Evolutionary conservation across 345 rosid species (phyloP), one percentile per base, ranked within the genome.

Genomic region (Isatis tinctoria): DNA sequence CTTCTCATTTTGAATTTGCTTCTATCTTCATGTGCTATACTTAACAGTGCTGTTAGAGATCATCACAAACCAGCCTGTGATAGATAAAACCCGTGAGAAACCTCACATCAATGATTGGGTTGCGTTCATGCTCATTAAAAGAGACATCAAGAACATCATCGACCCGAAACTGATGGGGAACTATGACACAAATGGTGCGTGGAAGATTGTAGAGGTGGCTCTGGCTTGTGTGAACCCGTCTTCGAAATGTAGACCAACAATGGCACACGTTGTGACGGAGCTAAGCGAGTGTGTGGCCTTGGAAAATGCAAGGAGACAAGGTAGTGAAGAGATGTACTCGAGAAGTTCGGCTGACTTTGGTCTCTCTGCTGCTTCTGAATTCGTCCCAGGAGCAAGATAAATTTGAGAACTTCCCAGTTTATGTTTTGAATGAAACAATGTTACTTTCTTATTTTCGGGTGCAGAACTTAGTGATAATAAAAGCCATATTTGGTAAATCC

Each of bases 151-250:
- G 44, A 81, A 33, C 10, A 76, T 78, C 4, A 69, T 83, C 0
- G 90, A 83, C 51, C 87, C 83, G 0, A 74, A 81, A 41, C 57
- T 85, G 16, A 33, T 32, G n/a, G 82, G 65, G 0, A 69, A 78
- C 1, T 80, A 79, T 28, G 69, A 80, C 12, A 65, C 43, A 26
- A 80, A 84, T 22, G 60, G 83, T 26, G 82, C 62, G 2, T 87
- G 86, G 90, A 83, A 81, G 49, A 65, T 56, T 12, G 43, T 78
- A 4, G 90, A 86, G 74, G 30, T 81, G 35, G 85, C 90, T 27
- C 45, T 82, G 60, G 69, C 80, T 0, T 82, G 88, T 51, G 80
- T 82, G 5, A 78, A 76, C 12, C 40, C 60, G 1, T 77, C 65
- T 30, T 57, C 79, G 0, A 65, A 28, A 44, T 60, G 68, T 0